These are phyloP conservation scores for Magnolia officinalis DNA, from an alignment of 164 flowering plant genomes.

Conservation along the genomic window DNA sequence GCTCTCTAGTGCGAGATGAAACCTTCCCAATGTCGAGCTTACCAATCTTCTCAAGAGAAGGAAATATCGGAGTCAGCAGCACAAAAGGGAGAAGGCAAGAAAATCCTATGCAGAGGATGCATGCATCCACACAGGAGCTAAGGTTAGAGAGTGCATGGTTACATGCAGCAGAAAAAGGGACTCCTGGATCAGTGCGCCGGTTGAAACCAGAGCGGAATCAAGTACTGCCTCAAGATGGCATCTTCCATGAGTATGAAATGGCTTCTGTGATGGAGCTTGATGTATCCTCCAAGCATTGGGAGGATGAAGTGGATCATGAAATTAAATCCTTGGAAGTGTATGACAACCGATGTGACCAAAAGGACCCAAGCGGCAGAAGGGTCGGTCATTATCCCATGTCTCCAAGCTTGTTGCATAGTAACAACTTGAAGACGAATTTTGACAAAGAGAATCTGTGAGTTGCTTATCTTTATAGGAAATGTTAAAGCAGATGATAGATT, in stretches of 20 bases:
- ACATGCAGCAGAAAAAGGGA: constrained; percentile 75
- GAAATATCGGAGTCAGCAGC: constrained; percentile 17
- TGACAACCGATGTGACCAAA: constrained; percentile 30
- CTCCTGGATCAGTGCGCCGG: constrained; percentile 52
- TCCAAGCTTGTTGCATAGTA: constrained; percentile 77
- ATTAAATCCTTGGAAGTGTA: constrained; percentile 36
- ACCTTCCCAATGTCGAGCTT: constrained; percentile 19
- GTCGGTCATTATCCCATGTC: constrained; percentile 52
- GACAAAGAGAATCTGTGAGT: constrained; percentile 76
- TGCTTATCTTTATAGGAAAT: background rate
- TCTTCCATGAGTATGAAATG: constrained; percentile 27
- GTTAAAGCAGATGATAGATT: no score
- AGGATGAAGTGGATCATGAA: constrained; percentile 54
- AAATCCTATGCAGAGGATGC: constrained; percentile 64
- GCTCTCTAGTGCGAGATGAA: constrained; percentile 18
- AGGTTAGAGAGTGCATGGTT: constrained; percentile 90
- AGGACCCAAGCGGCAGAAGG: constrained; percentile 42
- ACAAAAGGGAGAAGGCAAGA: constrained; percentile 35
- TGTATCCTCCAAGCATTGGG: constrained; percentile 49
- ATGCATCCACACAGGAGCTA: constrained; percentile 75
- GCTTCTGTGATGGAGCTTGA: constrained; percentile 28
- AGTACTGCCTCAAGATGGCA: constrained; percentile 77
- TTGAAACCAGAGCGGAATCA: constrained; percentile 83
- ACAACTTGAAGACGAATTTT: constrained; percentile 30
- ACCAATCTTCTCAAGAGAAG: constrained; percentile 25